Evolutionary conservation across 2,329 filamentous ascomycete genomes (phyloP).

Genomic region (Fusarium kyushuense): DNA sequence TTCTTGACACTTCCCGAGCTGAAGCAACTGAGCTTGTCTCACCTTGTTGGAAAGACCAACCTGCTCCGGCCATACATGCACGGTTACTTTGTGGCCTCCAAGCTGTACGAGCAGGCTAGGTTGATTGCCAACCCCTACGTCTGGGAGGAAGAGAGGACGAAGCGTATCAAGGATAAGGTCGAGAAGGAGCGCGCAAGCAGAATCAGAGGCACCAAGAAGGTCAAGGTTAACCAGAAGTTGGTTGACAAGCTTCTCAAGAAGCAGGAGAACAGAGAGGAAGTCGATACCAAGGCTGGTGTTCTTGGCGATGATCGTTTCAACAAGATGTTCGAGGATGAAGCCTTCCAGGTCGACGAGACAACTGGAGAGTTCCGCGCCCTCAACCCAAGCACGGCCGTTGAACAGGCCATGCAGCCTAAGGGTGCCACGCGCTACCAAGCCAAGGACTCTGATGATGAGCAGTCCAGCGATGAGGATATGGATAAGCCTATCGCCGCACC

Average conservation of each 20-base stretch:
- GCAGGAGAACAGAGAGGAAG: slow-evolving; percentile 69
- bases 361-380: slow-evolving; percentile 87
- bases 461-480: slow-evolving; percentile 58
- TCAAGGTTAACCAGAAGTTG: slow-evolving; percentile 91
- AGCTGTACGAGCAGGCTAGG: slow-evolving; percentile 93
- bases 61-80: slow-evolving; percentile 97
- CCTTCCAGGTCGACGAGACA: slow-evolving; percentile 91
- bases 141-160: slow-evolving; percentile 91
- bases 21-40: slow-evolving; percentile 84
- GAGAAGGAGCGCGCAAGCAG: slow-evolving; percentile 96
- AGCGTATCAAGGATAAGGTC: slow-evolving; percentile 93
- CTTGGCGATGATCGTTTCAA: slow-evolving; percentile 89
- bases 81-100: slow-evolving; percentile 96
- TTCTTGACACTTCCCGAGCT: slow-evolving; percentile 93
- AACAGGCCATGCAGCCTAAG: slow-evolving; percentile 53
- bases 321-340: slow-evolving; percentile 90
- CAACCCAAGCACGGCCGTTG: slow-evolving; percentile 83
- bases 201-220: slow-evolving; percentile 94
- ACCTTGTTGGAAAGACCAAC: slow-evolving; percentile 90
- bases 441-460: slow-evolving; percentile 59
- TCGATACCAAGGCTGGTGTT: slow-evolving; percentile 72
- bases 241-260: slow-evolving; percentile 79
- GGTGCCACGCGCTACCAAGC: slow-evolving; percentile 54
- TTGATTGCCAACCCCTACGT: slow-evolving; percentile 94
- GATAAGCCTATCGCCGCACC: slow-evolving; percentile 42